Conservation (phyloP, 495 filamentous ascomycete species). For the Talaromyces thailandensis region DNA sequence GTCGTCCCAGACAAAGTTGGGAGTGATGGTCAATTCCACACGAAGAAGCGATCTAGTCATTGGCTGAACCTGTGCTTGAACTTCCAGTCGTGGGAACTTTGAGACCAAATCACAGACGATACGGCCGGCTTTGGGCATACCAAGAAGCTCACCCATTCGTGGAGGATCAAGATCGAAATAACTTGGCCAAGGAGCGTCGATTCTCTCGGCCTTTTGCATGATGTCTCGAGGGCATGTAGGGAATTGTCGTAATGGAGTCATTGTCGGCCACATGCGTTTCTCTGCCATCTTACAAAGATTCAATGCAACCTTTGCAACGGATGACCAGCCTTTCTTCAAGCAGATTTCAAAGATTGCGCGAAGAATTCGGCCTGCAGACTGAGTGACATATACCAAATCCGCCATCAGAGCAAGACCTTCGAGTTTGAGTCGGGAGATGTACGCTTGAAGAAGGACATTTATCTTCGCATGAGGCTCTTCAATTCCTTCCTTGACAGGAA, state of each 20-base stretch:
- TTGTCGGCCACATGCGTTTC: constrained; percentile 98
- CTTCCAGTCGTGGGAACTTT: constrained; percentile 87
- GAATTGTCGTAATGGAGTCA: constrained; percentile 92
- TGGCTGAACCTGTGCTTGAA: constrained; percentile 87
- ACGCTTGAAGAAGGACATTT: constrained; percentile 96
- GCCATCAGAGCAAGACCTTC: constrained; percentile 96
- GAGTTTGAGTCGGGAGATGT: constrained; percentile 88
- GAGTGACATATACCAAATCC: constrained; percentile 96
- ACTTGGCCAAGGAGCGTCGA: constrained; percentile 86
- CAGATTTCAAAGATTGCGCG: constrained; percentile 95
- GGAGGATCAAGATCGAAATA: constrained; percentile 97
- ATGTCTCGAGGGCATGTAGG: constrained; percentile 74
- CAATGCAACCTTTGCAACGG: constrained; percentile 83
- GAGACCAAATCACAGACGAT: constrained; percentile 76
- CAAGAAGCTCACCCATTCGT: constrained; percentile 91
- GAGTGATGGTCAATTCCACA: constrained; percentile 84
- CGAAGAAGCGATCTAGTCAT: constrained; percentile 95
- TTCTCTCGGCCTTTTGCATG: constrained; percentile 82
- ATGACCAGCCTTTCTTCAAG: constrained; percentile 92
- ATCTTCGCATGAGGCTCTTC: constrained; percentile 98
- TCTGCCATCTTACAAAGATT: constrained; percentile 99
- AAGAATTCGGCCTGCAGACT: constrained; percentile 92
- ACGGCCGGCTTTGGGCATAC: constrained; percentile 82
- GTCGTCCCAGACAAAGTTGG: constrained; percentile 96
- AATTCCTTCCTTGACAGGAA: constrained; percentile 95